Conservation (phyloP, 208 protist species). For the Phytomonas sp. region DNA sequence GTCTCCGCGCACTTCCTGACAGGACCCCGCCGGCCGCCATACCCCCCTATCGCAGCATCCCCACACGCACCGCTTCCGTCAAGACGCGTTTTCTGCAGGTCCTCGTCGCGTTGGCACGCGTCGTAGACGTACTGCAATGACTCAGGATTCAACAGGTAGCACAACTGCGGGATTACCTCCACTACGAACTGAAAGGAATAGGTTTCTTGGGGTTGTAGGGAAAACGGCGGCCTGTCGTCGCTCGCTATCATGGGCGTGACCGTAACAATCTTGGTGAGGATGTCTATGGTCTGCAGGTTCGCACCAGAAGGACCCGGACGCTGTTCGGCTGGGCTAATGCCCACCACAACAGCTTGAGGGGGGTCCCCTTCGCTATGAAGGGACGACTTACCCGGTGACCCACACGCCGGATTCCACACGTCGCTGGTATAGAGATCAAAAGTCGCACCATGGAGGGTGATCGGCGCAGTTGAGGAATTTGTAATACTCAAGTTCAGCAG, state of each 20-base stretch:
- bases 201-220: conserved; percentile 55
- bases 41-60: neutral
- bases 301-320: conserved; percentile 26
- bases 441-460: conserved; percentile 36
- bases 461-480: conserved; percentile 33
- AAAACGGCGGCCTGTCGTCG: conserved; percentile 38
- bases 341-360: conserved; percentile 23
- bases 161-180: conserved; percentile 62
- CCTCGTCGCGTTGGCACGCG: conserved; percentile 1
- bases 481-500: conserved; percentile 51
- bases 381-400: conserved; percentile 15
- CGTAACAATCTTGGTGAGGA: conserved; percentile 44
- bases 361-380: neutral
- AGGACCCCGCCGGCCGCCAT: conserved; percentile 11
- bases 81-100: conserved; percentile 1
- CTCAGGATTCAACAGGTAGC: conserved; percentile 50
- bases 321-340: conserved; percentile 17
- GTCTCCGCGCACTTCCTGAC: conserved; percentile 14
- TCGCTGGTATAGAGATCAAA: conserved; percentile 40
- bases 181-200: conserved; percentile 75
- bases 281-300: conserved; percentile 40
- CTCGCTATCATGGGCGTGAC: conserved; percentile 57
- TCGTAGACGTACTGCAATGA: conserved; percentile 55
- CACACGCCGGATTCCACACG: conserved; percentile 25
- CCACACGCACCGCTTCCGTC: conserved; percentile 3